Base-by-base conservation (phyloP, 1,139 yeast genomes). In the Geotrichum bryndzae region DNA sequence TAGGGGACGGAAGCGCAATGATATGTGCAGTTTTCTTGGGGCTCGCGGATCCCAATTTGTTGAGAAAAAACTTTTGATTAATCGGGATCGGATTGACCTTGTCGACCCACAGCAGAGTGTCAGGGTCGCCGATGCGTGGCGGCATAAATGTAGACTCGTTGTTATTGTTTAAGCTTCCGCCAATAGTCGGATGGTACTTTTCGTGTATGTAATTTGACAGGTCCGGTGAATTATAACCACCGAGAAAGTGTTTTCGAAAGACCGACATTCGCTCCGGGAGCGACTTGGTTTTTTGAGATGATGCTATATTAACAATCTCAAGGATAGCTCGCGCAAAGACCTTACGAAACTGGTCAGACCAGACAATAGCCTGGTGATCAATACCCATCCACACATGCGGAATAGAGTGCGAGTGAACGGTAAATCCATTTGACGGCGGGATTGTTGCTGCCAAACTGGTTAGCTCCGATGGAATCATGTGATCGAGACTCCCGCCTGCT, bases 371-470 rank as follows among this genome's bases (percentile, higher is more conserved):
- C 68, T 89, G 80, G 74, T 90, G 96, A 70, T 90, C 96, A 51
- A 90, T 84, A 0, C 96, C 87, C 1, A 95, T 85, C 96, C 96
- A 90, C 0, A 90, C 96, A 8, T 80, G 80, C 0, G 94, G 94
- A n/a, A 90, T 87, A 0, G 95, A 91, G 0, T 90, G 84, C 0
- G 96, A 83, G 68, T 83, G 87, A 0, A 87, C 87, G 0, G 92
- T 85, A 66, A 90, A 86, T 0, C 96, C 96, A 70, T 90, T 83
- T 0, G 82, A 67, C 5, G 80, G 79, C 0, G 96, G 96, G 0
- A 89, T 80, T 4, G 88, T 67, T 7, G 84, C 85, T 2, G 84
- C 82, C 22, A 88, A 73, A 1, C 88, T 78, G 0, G 96, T 88
- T 69, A 88, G 89, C 70, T 90, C 96, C 0, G 96, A 90, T 0